A percentile compares a stretch with the other conserved stretches of the same genome.
phyloP scores from a whole-genome alignment of 176 grass and related monocot species.

The Musa itinerans region DNA sequence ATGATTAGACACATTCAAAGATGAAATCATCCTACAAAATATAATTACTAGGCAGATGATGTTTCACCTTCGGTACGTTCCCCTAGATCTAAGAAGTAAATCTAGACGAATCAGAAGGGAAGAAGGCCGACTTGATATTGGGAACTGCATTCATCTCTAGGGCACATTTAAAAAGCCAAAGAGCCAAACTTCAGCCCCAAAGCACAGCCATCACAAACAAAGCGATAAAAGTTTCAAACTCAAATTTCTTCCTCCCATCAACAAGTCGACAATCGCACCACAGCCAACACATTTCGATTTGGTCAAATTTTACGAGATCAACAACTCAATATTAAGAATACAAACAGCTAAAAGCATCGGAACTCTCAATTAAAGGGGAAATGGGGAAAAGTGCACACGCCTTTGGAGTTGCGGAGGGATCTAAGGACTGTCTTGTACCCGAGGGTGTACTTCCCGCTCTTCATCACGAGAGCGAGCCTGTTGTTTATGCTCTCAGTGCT shows the following conservation, averaged over 20 bases:
- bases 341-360: neutral
- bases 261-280: no score
- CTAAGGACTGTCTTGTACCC: constrained; percentile 91
- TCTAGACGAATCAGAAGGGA: constrained; percentile 21
- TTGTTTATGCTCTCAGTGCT: constrained; percentile 91
- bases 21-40: neutral
- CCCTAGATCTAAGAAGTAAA: constrained; percentile 13
- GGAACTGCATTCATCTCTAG: constrained; percentile 67
- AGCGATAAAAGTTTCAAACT: neutral
- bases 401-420: constrained; percentile 84
- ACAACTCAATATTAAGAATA: neutral
- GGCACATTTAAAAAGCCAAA: constrained; percentile 28
- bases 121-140: constrained; percentile 29
- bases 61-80: constrained; percentile 12
- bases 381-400: constrained; percentile 20
- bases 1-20: neutral
- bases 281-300: no score
- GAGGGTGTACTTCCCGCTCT: constrained; percentile 93
- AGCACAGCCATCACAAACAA: neutral
- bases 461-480: constrained; percentile 90
- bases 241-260: neutral
- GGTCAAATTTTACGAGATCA: no score
- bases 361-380: neutral
- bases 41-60: neutral
- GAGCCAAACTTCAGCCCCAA: constrained; percentile 59